Evolutionary conservation across 1,284 basidiomycete species (phyloP), one percentile per base, ranked within the genome.

Genomic region (Lignosus rhinocerotis): DNA sequence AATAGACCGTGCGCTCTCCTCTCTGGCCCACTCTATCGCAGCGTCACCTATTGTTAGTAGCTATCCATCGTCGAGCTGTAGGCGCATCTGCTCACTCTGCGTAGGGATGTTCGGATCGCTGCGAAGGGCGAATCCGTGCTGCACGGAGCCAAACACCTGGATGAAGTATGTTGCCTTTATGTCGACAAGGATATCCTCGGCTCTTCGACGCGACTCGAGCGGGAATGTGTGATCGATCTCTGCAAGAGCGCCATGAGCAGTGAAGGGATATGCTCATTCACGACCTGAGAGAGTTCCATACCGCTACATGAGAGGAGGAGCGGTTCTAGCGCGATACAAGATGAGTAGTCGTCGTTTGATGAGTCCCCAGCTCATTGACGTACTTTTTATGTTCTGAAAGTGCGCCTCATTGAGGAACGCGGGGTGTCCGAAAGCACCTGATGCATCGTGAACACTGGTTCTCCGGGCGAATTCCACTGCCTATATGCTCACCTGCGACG

Each of bases 371-470:
- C 25, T n/a, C 33, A 47, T 1, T n/a, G 36, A 50, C 49, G 12
- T 56, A 82, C 84, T 76, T 19, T 76, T 82, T 25, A 83, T 62
- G 1, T 79, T 76, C 21, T 67, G 66, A 67, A 86, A 78, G 47
- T 83, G 70, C 1, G 77, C 73, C 55, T 78, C 77, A 30, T 77
- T 79, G 42, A 89, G 63, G 56, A 76, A 76, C 3, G 80, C 78
- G 9, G 86, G 83, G 69, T 88, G 81, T 12, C 79, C 82, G 60
- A 86, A 77, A 0, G 84, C 83, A 33, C 75, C 84, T 83, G 58
- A 2, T 6, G 25, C 25, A 17, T 33, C 36, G 11, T 41, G 7
- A 19, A 14, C 36, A n/a, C 12, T 11, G 7, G 30, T 17, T 3
- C 14, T 12, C 9, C 61, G 17, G 3, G 44, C 16, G 7, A 5